Conservation (phyloP, 2,329 filamentous ascomycete species). For the Fusarium solani-melongenae region DNA sequence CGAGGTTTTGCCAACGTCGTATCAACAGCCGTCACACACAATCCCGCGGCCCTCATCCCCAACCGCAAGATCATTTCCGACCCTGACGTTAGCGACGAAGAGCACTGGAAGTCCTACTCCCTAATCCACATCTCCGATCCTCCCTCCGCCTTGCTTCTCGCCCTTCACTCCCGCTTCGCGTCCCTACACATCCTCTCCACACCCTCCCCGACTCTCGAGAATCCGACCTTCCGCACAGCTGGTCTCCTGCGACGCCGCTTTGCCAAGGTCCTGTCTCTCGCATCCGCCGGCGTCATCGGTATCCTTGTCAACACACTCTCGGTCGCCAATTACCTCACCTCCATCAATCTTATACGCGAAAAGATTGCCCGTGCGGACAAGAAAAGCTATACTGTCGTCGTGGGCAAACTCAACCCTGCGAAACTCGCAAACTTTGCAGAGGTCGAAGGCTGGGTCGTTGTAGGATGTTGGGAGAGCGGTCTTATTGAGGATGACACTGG, state of each 20-base stretch:
- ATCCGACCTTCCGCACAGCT: slow-evolving; percentile 57
- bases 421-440: slow-evolving; percentile 98
- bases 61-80: slow-evolving; percentile 76
- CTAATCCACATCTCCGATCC: slow-evolving; percentile 89
- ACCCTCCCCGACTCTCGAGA: slow-evolving; percentile 64
- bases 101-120: slow-evolving; percentile 72
- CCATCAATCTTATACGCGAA: slow-evolving; percentile 77
- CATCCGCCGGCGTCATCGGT: slow-evolving; percentile 85
- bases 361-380: slow-evolving; percentile 85
- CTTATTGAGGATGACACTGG: slow-evolving; percentile 84
- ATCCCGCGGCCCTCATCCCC: slow-evolving; percentile 83
- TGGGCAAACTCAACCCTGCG: slow-evolving; percentile 94
- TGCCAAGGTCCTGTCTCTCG: slow-evolving; percentile 82
- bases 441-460: slow-evolving; percentile 95
- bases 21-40: slow-evolving; percentile 77
- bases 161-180: slow-evolving; percentile 83
- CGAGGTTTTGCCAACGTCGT: slow-evolving; percentile 78
- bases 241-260: slow-evolving; percentile 84
- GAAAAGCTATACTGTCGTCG: slow-evolving; percentile 95
- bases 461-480: slow-evolving; percentile 98
- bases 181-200: slow-evolving; percentile 83
- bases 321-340: slow-evolving; percentile 88
- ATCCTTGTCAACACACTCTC: slow-evolving; percentile 96
- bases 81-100: slow-evolving; percentile 53
- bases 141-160: slow-evolving; percentile 84